Percentiles rank a stretch among this genome's conserved stretches.
These are phyloP conservation scores for Fusarium solani-melongenae DNA, from an alignment of 2,329 filamentous ascomycete genomes.

Conservation along the genomic window DNA sequence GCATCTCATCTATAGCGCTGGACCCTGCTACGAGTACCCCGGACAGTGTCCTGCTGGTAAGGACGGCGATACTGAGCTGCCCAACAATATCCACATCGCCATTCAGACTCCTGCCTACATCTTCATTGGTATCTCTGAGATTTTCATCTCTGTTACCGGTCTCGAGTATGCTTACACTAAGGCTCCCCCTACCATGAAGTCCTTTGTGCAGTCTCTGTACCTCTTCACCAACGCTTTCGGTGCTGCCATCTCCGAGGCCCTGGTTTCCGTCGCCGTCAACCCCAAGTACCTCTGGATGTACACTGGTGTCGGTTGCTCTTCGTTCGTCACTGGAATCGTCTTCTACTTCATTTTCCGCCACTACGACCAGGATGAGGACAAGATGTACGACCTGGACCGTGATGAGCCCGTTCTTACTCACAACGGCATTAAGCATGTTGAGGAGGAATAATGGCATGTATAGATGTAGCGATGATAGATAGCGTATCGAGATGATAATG, in stretches of 20 bases:
- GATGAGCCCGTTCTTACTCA: constrained; percentile 44
- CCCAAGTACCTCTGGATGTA: constrained; percentile 77
- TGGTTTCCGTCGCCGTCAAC: constrained; percentile 70
- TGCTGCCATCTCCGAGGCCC: constrained; percentile 68
- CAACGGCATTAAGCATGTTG: constrained; percentile 26
- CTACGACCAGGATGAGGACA: constrained; percentile 52
- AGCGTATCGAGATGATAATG: background rate
- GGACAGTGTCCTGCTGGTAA: constrained; percentile 50
- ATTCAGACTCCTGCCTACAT: constrained; percentile 66
- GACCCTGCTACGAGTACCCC: constrained; percentile 61
- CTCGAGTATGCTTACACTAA: constrained; percentile 81
- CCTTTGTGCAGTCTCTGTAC: constrained; percentile 69
- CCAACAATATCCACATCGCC: constrained; percentile 64
- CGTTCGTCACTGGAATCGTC: constrained; percentile 59
- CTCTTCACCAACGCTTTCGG: constrained; percentile 70
- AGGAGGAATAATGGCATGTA: constrained; percentile 25
- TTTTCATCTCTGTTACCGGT: constrained; percentile 74
- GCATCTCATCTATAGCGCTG: constrained; percentile 66
- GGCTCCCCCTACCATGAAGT: constrained; percentile 76
- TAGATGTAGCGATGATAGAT: background rate
- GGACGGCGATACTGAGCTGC: constrained; percentile 46
- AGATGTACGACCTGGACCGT: constrained; percentile 53
- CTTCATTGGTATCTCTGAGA: constrained; percentile 68
- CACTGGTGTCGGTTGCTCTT: constrained; percentile 62
- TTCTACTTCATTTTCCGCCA: constrained; percentile 61